phyloP scores from a whole-genome alignment of 768 basidiomycete species.

The Xerocomellus dryophilus region DNA sequence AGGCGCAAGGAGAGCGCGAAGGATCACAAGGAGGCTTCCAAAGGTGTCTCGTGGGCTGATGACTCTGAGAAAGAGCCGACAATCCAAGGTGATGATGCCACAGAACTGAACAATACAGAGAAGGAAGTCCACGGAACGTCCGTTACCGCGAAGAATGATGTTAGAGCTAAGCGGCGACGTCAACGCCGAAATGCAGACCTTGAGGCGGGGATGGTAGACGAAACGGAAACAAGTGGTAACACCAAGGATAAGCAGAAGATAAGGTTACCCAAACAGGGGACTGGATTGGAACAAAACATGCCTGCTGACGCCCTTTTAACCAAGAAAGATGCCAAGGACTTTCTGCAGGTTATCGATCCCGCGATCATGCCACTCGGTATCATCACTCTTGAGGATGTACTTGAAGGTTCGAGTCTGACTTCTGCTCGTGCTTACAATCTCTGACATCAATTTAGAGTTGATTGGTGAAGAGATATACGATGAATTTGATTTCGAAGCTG shows the following conservation, averaged over 20 bases:
- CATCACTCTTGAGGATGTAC: conserved; percentile 89
- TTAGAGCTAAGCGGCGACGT: conserved; percentile 10
- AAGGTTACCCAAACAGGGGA: conserved; percentile 33
- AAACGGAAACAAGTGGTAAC: conserved; percentile 11
- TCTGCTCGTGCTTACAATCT: not conserved
- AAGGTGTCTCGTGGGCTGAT: conserved; percentile 33
- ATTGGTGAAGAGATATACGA: conserved; percentile 94
- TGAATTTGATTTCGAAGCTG: conserved; percentile 81
- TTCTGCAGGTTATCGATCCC: conserved; percentile 79
- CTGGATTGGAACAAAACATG: conserved; percentile 74
- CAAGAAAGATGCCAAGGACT: conserved; percentile 75
- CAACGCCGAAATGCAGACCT: conserved; percentile 20
- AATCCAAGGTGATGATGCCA: conserved; percentile 22
- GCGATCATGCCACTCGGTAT: conserved; percentile 84
- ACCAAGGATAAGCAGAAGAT: conserved; percentile 26
- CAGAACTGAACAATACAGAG: conserved; percentile 19
- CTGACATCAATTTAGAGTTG: conserved; percentile 50
- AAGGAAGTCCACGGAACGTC: conserved; percentile 12
- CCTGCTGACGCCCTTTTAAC: conserved; percentile 84
- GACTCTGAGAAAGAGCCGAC: conserved; percentile 33
- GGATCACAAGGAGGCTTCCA: conserved; percentile 22
- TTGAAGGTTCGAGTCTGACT: conserved; percentile 61
- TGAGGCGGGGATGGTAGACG: conserved; percentile 22
- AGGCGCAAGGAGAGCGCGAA: conserved; percentile 16
- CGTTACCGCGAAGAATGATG: conserved; percentile 13